These are phyloP conservation scores for Suillus hirtellus DNA, from an alignment of 768 basidiomycete genomes.

Conservation along the genomic window DNA sequence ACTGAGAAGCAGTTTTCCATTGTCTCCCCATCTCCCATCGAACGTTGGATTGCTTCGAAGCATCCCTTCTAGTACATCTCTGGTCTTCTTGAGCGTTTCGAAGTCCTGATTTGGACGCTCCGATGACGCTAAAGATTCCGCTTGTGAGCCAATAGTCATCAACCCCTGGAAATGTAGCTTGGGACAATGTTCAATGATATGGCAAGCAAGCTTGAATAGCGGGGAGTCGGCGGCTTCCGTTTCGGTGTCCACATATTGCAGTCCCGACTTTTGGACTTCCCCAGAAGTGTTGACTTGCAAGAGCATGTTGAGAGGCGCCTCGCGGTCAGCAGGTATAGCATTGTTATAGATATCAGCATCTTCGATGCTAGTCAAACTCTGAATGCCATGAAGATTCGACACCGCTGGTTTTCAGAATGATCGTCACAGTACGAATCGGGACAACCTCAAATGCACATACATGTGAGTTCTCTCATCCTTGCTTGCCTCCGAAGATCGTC, in stretches of 20 bases:
- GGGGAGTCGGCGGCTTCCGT: slow-evolving; percentile 43
- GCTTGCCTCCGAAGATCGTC: slow-evolving; percentile 74
- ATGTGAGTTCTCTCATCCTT: slow-evolving; percentile 85
- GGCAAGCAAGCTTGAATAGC: slow-evolving; percentile 62
- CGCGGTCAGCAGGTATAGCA: slow-evolving; percentile 57
- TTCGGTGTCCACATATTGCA: slow-evolving; percentile 54
- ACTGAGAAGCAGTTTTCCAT: slow-evolving; percentile 61
- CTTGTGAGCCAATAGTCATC: slow-evolving; percentile 94
- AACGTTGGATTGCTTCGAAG: slow-evolving; percentile 35
- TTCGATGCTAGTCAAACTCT: slow-evolving; percentile 83
- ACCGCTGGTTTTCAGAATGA: slow-evolving; percentile 52
- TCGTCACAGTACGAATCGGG: slow-evolving; percentile 9
- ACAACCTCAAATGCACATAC: slow-evolving; percentile 41
- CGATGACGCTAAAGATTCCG: slow-evolving; percentile 54
- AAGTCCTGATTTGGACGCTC: slow-evolving; percentile 72
- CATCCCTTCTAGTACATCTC: slow-evolving; percentile 53
- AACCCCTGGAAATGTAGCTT: slow-evolving; percentile 77
- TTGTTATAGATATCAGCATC: slow-evolving; percentile 80
- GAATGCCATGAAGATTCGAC: slow-evolving; percentile 84
- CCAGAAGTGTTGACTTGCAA: slow-evolving; percentile 95
- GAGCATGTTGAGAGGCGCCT: slow-evolving; percentile 71
- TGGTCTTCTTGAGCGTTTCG: slow-evolving; percentile 59
- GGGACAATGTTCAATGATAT: slow-evolving; percentile 74
- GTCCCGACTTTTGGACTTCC: slow-evolving; percentile 89
- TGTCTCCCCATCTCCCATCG: slow-evolving; percentile 45